Evolutionary conservation across 139 green algal genomes (phyloP).

Genomic region (Micractinium conductrix): DNA sequence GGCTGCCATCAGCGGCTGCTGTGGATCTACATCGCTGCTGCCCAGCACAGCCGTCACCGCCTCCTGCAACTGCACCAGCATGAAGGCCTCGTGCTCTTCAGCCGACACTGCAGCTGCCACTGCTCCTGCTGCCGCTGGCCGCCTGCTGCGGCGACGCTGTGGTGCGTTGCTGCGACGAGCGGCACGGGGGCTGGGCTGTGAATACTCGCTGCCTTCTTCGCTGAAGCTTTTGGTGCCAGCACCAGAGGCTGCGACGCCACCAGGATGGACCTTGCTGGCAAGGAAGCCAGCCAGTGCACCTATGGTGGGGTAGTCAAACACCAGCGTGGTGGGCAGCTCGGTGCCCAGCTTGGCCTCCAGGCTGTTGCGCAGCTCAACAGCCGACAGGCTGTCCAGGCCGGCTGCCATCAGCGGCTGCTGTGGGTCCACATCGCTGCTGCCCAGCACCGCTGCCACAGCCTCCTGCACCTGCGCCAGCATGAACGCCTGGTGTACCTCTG

Average conservation of each 20-base stretch:
- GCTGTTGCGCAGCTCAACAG: constrained; percentile 83
- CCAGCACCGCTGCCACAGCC: constrained; percentile 35
- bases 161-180: neutral
- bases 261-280: constrained; percentile 19
- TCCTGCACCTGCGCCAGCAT: constrained; percentile 43
- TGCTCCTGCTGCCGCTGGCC: neutral
- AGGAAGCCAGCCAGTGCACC: constrained; percentile 56
- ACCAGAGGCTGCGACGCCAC: neutral
- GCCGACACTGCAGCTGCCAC: neutral
- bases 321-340: constrained; percentile 79
- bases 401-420: constrained; percentile 51
- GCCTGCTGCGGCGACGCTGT: neutral
- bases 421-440: constrained; percentile 7
- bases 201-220: neutral
- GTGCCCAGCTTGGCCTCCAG: constrained; percentile 62
- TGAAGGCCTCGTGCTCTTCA: neutral
- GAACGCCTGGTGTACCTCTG: neutral
- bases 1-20: constrained; percentile 51
- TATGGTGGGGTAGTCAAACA: constrained; percentile 85
- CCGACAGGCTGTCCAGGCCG: constrained; percentile 77
- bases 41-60: constrained; percentile 38
- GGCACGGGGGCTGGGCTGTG: neutral
- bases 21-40: neutral
- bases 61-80: constrained; percentile 31
- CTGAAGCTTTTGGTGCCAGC: neutral